Base-by-base conservation (phyloP, 1,139 yeast genomes). In the Saccharomyces hybrid region DNA sequence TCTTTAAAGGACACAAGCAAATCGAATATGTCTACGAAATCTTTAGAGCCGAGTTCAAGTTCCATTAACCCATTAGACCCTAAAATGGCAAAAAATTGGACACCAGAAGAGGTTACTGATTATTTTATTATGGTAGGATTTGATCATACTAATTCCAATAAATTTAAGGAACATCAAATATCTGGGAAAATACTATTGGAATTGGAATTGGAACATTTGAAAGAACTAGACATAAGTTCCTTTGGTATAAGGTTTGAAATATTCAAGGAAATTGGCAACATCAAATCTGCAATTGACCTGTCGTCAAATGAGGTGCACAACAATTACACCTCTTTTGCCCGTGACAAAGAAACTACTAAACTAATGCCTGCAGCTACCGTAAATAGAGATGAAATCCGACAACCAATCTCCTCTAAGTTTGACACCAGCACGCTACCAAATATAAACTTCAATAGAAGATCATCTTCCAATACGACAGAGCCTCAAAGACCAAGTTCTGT, bases 161-260 rank as follows among this genome's bases (percentile, higher is more conserved):
- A 87, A 65, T 95, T 95, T 70, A 81, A 85, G 3, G 80, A 84
- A 60, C 99, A 95, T 71, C 88, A 89, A 64, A 89, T 93, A 56
- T 85, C 91, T 0, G 99, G 99, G 14, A 75, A 81, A 2, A 91
- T 93, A 51, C 73, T 93, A 52, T 75, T 93, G 55, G 96, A 91
- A 69, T 76, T 95, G 59, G 96, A 91, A 66, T 76, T 91, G 60
- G 80, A 89, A 1, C 88, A 88, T 65, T 76, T 93, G 65, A 93
- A 93, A 68, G 99, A 93, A 68, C 76, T 93, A 56, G 98, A 90
- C 56, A 93, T 93, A 51, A 78, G 83, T 53, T 88, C 96, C 2
- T 93, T 93, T 74, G 99, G 99, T 27, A 90, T 96, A 1, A 77
- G 99, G 57, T 93, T 90, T 71, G 96, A 91, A 69, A 80, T 95